Conservation (phyloP, 148 eudicot genomes). For the Hydrangea macrophylla region DNA sequence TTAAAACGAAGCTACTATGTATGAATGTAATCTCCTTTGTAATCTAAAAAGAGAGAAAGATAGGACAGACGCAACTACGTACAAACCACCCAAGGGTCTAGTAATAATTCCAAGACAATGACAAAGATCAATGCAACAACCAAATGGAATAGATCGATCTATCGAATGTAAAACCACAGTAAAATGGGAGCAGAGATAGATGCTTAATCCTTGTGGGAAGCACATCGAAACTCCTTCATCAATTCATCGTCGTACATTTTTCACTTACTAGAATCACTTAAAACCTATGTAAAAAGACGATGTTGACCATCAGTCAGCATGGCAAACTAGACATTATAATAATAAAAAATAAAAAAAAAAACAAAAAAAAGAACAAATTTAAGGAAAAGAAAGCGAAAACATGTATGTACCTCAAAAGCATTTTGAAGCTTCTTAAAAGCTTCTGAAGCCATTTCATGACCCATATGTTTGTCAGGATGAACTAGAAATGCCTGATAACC, state of each 20-base stretch:
- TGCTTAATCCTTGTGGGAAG: conserved; percentile 67
- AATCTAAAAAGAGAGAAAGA: background rate
- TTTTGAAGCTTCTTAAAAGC: conserved; percentile 99
- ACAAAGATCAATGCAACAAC: background rate
- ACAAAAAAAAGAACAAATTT: too few species aligned
- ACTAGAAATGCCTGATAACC: conserved; percentile 89
- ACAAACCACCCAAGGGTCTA: background rate
- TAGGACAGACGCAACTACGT: background rate
- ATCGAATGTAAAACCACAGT: background rate
- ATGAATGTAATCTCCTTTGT: background rate
- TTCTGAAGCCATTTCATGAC: conserved; percentile 97
- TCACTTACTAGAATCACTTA: conserved; percentile 75
- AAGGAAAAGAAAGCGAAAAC: conserved; percentile 4
- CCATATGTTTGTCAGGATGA: conserved; percentile 99
- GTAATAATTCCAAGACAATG: background rate
- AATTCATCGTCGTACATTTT: conserved; percentile 89
- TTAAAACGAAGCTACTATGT: background rate
- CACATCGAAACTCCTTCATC: conserved; percentile 72
- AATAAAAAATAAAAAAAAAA: background rate
- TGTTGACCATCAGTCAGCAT: conserved; percentile 6
- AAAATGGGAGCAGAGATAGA: background rate
- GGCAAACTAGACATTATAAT: background rate
- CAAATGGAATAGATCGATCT: background rate
- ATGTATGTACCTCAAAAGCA: conserved; percentile 74
- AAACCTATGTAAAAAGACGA: conserved; percentile 40